These are phyloP conservation scores for Fagopyrum homotropicum DNA, from an alignment of 148 eudicot species.

Conservation along the genomic window DNA sequence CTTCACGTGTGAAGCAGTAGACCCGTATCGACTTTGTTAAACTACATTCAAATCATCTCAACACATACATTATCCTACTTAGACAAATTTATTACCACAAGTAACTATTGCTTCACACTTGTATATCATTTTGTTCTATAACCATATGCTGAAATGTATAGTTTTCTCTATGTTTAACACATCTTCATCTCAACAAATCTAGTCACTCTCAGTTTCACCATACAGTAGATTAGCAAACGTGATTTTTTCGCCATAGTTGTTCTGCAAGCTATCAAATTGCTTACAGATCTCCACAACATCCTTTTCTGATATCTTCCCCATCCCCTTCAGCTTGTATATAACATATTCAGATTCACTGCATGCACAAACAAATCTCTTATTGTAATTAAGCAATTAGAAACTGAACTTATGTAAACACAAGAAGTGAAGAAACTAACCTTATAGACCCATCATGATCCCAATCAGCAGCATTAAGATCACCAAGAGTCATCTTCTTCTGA, in stretches of 20 bases:
- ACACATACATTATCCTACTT: too few relatives aligned
- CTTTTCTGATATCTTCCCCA: constrained; percentile 49
- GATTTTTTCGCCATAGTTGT: constrained; percentile 39
- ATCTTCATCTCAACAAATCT: not conserved
- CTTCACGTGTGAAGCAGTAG: too few relatives aligned
- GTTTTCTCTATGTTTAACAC: not conserved
- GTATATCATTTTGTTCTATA: not conserved
- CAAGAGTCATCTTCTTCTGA: constrained; percentile 45
- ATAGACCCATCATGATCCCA: constrained; percentile 61
- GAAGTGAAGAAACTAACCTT: constrained; percentile 29
- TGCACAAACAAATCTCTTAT: not conserved
- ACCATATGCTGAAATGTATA: too few relatives aligned
- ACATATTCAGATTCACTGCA: constrained; percentile 66
- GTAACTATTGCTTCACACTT: too few relatives aligned
- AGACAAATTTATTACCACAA: too few relatives aligned
- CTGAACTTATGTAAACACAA: not conserved
- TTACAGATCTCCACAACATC: constrained; percentile 39
- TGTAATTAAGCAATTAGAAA: not conserved
- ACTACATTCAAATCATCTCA: too few relatives aligned
- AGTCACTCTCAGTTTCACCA: constrained; percentile 13
- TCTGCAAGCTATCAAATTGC: constrained; percentile 45
- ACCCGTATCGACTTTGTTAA: too few relatives aligned
- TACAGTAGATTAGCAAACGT: constrained; percentile 39
- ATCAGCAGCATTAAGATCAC: constrained; percentile 60
- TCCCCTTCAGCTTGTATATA: constrained; percentile 58